Evolutionary conservation across 176 grass and related monocot genomes (phyloP).

Genomic region (Paspalum vaginatum): DNA sequence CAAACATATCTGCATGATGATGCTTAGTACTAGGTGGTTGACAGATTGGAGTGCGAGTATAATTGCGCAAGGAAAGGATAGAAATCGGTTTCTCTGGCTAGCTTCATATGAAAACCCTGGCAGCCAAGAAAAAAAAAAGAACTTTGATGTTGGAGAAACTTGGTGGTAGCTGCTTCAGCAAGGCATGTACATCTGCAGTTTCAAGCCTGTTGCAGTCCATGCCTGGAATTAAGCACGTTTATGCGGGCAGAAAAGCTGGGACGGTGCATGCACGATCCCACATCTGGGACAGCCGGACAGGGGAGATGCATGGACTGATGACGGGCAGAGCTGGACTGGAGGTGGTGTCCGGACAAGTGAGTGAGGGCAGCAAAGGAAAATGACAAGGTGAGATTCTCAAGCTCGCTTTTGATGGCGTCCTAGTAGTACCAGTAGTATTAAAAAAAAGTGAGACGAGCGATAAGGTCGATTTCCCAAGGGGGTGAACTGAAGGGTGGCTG

Average conservation of each 20-base stretch:
- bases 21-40: no score
- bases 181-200: no score
- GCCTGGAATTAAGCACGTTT: neutral
- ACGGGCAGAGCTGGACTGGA: neutral
- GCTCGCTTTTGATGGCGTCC: conserved; percentile 1
- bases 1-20: no score
- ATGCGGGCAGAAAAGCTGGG: neutral
- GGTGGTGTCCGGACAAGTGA: neutral
- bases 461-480: conserved; percentile 29
- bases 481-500: neutral
- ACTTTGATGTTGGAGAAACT: no score
- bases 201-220: no score
- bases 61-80: no score
- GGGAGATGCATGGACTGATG: neutral
- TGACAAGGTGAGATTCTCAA: conserved; percentile 23
- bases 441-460: conserved; percentile 11
- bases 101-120: no score
- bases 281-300: neutral
- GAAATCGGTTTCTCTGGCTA: no score
- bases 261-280: neutral
- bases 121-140: no score
- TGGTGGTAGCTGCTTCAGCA: no score
- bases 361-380: neutral
- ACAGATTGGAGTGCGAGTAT: no score
- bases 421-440: neutral